Evolutionary conservation across 169 alveolate species (phyloP), one percentile per base, ranked within the genome.

Genomic region (Plasmodium malariae): DNA sequence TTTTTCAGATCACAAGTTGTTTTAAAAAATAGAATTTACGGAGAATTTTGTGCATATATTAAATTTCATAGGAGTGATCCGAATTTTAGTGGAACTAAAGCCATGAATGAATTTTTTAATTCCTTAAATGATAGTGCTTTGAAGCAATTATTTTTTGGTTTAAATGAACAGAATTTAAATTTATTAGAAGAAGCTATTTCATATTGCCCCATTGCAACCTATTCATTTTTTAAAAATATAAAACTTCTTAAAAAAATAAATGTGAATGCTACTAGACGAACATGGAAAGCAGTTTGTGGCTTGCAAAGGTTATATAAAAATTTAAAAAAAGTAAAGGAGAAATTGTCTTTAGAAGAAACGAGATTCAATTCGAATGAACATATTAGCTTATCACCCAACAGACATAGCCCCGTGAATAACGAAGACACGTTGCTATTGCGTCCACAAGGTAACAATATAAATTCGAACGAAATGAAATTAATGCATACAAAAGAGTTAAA

Each of bases 151-250:
- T 78, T 78, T 54, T 63, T 78, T 62, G 89, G 89, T 5, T 54
- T 78, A 55, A 78, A 63, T 78, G 89, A 78, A 45, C 60, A 51
- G 30, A 55, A 78, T 55, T 62, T 78, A 51, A 78, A 78, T 63
- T 63, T 78, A 36, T 68, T 78, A 24, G 89, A 78, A 62, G 89
- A 78, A 63, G 89, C 89, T n/a, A 78, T 78, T 34, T 78, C 89
- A 54, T 78, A 78, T 28, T 78, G 89, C 17, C 89, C 89, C 14
- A 78, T 78, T 36, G 89, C 89, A 26, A 78, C 89, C 7, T 78
- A 48, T 40, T 40, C 89, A 21, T 78, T 78, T 63, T 78, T 62
- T 63, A 78, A 78, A 48, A 78, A 78, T 78, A 78, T 78, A 19
- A 78, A 78, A 24, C 76, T 78, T 24, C 48, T 78, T 32, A 65